Conservation (phyloP, 129 eudicot genomes). For the Lonicera japonica region DNA sequence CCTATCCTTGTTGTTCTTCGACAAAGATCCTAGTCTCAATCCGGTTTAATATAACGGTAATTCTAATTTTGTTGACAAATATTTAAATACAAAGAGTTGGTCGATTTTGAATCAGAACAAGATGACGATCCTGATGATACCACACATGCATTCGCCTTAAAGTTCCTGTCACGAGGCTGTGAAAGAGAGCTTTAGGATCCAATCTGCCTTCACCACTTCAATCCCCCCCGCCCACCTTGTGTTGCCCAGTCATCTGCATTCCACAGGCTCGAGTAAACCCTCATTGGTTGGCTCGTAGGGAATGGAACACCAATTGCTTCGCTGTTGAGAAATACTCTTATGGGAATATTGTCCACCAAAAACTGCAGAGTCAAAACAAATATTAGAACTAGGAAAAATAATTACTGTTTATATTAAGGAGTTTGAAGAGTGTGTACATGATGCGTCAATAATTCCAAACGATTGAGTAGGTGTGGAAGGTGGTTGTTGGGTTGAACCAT, state of each 20-base stretch:
- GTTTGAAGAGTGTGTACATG: background rate
- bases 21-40: too few relatives aligned
- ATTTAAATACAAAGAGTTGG: background rate
- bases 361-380: background rate
- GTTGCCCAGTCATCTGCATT: too few relatives aligned
- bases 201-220: too few relatives aligned
- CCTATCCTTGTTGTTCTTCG: too few relatives aligned
- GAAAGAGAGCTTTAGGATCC: too few relatives aligned
- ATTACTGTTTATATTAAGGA: background rate
- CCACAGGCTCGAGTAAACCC: too few relatives aligned
- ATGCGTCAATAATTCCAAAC: background rate
- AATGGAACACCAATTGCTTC: constrained; percentile 9
- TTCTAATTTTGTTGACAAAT: too few relatives aligned
- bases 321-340: constrained; percentile 10
- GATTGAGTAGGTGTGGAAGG: constrained; percentile 6
- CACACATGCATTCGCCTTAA: background rate
- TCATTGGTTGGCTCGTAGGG: background rate
- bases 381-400: background rate
- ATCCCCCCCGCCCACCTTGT: too few relatives aligned
- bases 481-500: too few relatives aligned
- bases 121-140: too few relatives aligned
- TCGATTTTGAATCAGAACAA: background rate
- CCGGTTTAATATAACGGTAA: too few relatives aligned
- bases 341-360: constrained; percentile 14
- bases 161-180: too few relatives aligned